phyloP scores from a whole-genome alignment of 176 grass and related monocot species.

The Carex scoparia region DNA sequence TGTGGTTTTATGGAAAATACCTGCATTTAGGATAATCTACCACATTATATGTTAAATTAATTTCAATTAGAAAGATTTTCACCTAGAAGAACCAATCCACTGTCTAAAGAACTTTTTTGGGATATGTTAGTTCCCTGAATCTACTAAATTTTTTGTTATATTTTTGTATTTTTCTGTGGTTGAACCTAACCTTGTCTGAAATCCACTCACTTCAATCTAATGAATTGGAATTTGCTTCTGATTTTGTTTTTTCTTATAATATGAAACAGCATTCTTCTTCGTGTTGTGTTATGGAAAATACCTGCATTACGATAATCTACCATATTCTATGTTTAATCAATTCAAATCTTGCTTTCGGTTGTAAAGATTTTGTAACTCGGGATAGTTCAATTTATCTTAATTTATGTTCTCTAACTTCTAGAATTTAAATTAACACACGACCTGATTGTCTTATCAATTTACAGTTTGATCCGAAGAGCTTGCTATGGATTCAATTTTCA shows the following conservation, averaged over 20 bases:
- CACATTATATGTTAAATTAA: not conserved
- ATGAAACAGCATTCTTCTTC: not conserved
- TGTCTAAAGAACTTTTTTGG: not conserved
- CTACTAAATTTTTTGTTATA: not conserved
- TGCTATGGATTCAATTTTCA: conserved; percentile 61
- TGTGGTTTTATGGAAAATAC: not conserved
- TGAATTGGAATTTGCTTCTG: not conserved
- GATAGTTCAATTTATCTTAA: not conserved
- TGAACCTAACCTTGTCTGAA: not conserved
- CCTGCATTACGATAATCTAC: not conserved
- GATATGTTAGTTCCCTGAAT: not conserved
- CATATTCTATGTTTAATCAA: not conserved
- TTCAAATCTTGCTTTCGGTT: not conserved
- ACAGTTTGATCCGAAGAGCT: conserved; percentile 26
- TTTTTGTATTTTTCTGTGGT: not conserved
- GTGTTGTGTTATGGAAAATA: not conserved
- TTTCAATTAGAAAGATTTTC: not conserved
- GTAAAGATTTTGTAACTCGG: not conserved
- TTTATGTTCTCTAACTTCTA: not conserved
- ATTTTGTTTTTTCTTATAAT: not conserved
- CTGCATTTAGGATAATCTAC: not conserved
- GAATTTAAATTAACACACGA: not conserved
- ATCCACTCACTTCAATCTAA: not conserved
- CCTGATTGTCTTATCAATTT: not conserved
- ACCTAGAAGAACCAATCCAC: not conserved